phyloP scores from a whole-genome alignment of 2,329 filamentous ascomycete genomes.

The Pseudopyricularia javanii region DNA sequence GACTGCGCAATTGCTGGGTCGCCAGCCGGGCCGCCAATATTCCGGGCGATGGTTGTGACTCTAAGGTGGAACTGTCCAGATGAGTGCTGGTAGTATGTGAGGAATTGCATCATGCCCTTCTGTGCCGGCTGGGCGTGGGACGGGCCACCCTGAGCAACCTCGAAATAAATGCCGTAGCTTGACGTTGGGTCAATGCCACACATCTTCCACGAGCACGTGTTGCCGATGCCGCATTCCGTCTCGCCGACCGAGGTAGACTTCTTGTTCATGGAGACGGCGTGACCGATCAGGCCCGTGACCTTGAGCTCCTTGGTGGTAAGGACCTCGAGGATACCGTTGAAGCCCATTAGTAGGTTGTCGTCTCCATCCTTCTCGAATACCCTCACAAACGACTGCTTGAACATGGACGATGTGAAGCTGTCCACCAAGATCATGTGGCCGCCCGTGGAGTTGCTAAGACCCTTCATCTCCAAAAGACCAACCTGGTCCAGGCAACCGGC shows the following conservation, averaged over 20 bases:
- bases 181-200: constrained; percentile 90
- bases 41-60: constrained; percentile 86
- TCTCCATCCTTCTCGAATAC: constrained; percentile 95
- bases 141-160: constrained; percentile 88
- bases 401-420: constrained; percentile 98
- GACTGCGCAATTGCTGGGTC: constrained; percentile 93
- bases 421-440: constrained; percentile 98
- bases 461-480: constrained; percentile 95
- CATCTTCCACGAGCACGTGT: constrained; percentile 99
- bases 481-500: constrained; percentile 96
- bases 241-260: constrained; percentile 95
- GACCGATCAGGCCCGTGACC: constrained; percentile 92
- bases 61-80: constrained; percentile 92
- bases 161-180: constrained; percentile 94
- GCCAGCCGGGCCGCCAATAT: constrained; percentile 83
- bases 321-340: constrained; percentile 92
- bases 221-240: constrained; percentile 95
- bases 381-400: constrained; percentile 95
- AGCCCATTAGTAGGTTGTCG: constrained; percentile 93
- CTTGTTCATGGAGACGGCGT: constrained; percentile 94
- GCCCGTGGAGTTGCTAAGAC: constrained; percentile 86
- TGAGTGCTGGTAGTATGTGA: constrained; percentile 97
- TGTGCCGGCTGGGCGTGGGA: constrained; percentile 67
- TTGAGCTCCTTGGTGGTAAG: constrained; percentile 97
- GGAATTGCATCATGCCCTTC: constrained; percentile 93